A percentile compares a stretch with the other conserved stretches of the same genome.
Conservation (phyloP, 2,329 filamentous ascomycete genomes). For the Apiospora rasikravindrae region DNA sequence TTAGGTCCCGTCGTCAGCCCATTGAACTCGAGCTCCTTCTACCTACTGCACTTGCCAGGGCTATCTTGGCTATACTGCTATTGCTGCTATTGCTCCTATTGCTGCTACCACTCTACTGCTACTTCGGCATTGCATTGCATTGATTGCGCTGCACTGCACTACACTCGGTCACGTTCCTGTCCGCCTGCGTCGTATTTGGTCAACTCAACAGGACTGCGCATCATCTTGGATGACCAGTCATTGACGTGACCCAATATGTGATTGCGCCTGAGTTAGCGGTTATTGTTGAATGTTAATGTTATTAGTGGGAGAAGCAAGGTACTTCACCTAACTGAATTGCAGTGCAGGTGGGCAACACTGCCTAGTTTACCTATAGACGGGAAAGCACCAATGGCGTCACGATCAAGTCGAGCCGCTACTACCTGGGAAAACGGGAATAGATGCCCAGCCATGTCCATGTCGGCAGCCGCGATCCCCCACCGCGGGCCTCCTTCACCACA, state of each 20-base stretch:
- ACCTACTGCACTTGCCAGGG: background rate
- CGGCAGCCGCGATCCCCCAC: slow-evolving; percentile 5
- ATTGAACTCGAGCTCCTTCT: background rate
- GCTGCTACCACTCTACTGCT: background rate
- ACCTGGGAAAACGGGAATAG: slow-evolving; percentile 6
- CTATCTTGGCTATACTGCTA: background rate
- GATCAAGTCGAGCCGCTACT: slow-evolving; percentile 2
- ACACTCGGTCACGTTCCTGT: background rate
- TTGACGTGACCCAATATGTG: slow-evolving; percentile 14
- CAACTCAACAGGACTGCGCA: background rate
- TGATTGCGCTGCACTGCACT: slow-evolving; percentile 13
- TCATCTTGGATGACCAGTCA: slow-evolving; percentile 5
- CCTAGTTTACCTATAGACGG: background rate
- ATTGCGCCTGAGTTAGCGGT: background rate
- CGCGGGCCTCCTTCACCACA: slow-evolving; percentile 1
- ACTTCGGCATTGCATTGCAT: slow-evolving; percentile 4
- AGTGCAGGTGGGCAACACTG: slow-evolving; percentile 1
- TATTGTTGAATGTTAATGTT: slow-evolving; percentile 5
- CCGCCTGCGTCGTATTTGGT: background rate
- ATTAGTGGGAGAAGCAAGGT: background rate
- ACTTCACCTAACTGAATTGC: background rate
- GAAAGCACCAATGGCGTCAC: slow-evolving; percentile 11
- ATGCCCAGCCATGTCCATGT: slow-evolving; percentile 10
- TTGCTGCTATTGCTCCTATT: background rate
- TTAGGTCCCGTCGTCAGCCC: background rate